Percentiles rank a stretch among this genome's conserved stretches.
These are phyloP conservation scores for Boletus rubescentipes DNA, from an alignment of 768 basidiomycete species.

Conservation along the genomic window DNA sequence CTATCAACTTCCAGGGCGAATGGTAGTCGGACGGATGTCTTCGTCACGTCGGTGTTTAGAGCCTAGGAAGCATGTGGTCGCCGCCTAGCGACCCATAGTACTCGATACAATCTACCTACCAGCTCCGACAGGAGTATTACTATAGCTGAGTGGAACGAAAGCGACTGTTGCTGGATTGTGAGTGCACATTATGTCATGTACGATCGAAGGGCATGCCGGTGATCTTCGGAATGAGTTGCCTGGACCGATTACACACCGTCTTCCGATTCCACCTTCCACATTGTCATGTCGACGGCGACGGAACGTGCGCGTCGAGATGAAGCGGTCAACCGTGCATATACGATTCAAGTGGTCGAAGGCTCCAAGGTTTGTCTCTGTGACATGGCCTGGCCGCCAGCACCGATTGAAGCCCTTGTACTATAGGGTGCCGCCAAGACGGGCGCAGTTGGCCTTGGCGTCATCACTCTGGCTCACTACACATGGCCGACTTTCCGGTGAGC, in stretches of 20 bases:
- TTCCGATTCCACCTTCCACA: not conserved
- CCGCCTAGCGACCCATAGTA: not conserved
- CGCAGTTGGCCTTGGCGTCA: constrained; percentile 56
- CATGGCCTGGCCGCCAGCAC: not conserved
- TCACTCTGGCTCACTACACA: constrained; percentile 62
- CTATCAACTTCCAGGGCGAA: constrained; percentile 24
- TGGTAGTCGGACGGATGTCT: not conserved
- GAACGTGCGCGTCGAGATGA: constrained; percentile 44
- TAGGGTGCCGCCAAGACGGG: constrained; percentile 57
- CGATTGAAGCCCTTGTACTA: not conserved
- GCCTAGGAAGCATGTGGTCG: too few species aligned
- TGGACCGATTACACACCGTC: not conserved
- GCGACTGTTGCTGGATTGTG: too few species aligned
- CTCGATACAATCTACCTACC: not conserved
- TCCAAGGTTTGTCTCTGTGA: constrained; percentile 44
- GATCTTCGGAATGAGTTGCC: not conserved
- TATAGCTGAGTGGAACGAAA: not conserved
- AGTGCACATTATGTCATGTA: not conserved
- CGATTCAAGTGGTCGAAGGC: constrained; percentile 58
- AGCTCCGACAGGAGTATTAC: not conserved
- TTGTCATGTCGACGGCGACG: constrained; percentile 22
- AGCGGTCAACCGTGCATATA: constrained; percentile 58
- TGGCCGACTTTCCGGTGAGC: constrained; percentile 73
- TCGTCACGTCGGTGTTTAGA: not conserved
- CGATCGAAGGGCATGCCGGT: not conserved